Percentiles rank a stretch among this genome's conserved stretches.
Evolutionary conservation across 192 early-diverging fungal species (phyloP).

Genomic region (Pilobolus umbonatus): DNA sequence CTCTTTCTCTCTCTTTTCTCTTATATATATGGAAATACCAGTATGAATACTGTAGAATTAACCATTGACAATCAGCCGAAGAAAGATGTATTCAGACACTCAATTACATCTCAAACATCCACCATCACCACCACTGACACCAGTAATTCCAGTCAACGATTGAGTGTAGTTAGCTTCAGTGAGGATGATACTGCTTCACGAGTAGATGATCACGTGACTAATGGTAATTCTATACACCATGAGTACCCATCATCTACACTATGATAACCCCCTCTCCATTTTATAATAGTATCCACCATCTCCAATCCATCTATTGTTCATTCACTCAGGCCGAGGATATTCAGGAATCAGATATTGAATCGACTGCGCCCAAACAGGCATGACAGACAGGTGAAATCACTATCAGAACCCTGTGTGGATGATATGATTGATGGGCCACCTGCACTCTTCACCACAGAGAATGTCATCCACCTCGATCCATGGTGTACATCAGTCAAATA

Average conservation of each 20-base stretch:
- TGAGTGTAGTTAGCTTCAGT: conserved; percentile 1
- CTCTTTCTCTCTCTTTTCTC: no score
- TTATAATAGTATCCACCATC: conserved; percentile 5
- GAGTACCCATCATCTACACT: neutral
- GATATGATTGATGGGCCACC: neutral
- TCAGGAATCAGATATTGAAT: conserved; percentile 16
- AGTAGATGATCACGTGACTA: neutral
- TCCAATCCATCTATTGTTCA: conserved; percentile 9
- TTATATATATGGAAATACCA: no score
- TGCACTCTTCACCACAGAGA: neutral
- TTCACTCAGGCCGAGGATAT: conserved; percentile 12
- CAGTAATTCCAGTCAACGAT: neutral
- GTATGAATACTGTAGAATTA: no score
- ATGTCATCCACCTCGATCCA: neutral
- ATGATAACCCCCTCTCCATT: neutral
- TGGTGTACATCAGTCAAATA: conserved; percentile 25
- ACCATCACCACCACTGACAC: neutral
- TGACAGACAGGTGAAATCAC: conserved; percentile 5
- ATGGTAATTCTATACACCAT: neutral
- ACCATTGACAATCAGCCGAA: no score
- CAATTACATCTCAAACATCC: conserved; percentile 9
- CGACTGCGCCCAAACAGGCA: conserved; percentile 10
- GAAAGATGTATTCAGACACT: conserved; percentile 2
- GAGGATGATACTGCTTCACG: neutral
- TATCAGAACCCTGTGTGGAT: conserved; percentile 7